These are phyloP conservation scores for Neurospora hispaniola DNA, from an alignment of 495 filamentous ascomycete species.

Conservation along the genomic window DNA sequence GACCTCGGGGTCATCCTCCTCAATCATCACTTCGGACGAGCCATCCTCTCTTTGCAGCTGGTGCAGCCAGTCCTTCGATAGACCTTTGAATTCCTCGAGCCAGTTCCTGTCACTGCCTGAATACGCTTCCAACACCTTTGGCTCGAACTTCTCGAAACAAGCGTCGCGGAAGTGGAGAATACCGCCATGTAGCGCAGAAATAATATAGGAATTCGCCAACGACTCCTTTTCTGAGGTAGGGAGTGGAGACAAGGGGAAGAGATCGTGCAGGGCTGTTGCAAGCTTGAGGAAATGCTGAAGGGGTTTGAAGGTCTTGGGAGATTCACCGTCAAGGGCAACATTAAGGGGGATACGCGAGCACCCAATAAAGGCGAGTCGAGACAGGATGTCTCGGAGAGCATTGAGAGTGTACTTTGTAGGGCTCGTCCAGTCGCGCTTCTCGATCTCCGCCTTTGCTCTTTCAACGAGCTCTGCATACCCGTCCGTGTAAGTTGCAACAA, in stretches of 20 bases:
- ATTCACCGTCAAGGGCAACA: conserved; percentile 1
- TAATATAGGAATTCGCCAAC: conserved; percentile 12
- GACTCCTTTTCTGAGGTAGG: neutral
- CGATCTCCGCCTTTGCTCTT: conserved; percentile 16
- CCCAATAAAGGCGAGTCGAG: conserved; percentile 23
- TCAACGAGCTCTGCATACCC: conserved; percentile 19
- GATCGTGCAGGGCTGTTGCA: conserved; percentile 10
- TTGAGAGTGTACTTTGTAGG: conserved; percentile 17
- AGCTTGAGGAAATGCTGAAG: conserved; percentile 19
- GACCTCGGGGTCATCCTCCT: conserved; percentile 13
- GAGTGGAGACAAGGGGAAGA: conserved; percentile 16
- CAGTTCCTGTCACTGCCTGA: conserved; percentile 11
- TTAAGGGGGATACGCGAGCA: conserved; percentile 20
- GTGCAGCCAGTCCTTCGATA: conserved; percentile 14
- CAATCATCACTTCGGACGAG: neutral
- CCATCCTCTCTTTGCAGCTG: conserved; percentile 1
- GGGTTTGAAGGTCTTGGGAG: conserved; percentile 8
- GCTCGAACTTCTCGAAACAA: conserved; percentile 12
- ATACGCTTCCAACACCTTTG: conserved; percentile 2
- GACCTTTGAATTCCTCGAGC: conserved; percentile 10
- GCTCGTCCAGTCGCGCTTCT: conserved; percentile 17
- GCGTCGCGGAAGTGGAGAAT: conserved; percentile 23
- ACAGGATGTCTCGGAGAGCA: conserved; percentile 18
- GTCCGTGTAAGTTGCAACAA: conserved; percentile 25
- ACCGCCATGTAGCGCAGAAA: conserved; percentile 18